Evolutionary conservation across 2,329 filamentous ascomycete species (phyloP).

Genomic region (Beauveria sp.): DNA sequence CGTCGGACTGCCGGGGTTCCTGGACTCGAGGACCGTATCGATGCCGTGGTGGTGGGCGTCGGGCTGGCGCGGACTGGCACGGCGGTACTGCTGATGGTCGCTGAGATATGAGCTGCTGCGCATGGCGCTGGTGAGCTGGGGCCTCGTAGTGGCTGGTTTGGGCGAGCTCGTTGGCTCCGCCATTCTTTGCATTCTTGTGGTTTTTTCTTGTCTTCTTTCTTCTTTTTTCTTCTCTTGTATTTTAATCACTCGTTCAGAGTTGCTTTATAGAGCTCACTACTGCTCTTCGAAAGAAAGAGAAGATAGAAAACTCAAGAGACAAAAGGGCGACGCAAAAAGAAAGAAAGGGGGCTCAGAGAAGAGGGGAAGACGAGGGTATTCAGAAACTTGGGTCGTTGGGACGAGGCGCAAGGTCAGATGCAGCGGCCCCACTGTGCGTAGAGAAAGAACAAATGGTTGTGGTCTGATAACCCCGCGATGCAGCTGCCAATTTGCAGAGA

Average conservation of each 20-base stretch:
- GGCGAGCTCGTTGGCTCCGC: constrained; percentile 5
- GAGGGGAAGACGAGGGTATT: constrained; percentile 9
- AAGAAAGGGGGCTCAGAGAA: neutral
- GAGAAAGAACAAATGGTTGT: neutral
- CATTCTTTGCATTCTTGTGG: neutral
- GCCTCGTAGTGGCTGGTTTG: constrained; percentile 23
- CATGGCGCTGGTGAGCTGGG: constrained; percentile 42
- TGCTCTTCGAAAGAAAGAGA: neutral
- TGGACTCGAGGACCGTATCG: constrained; percentile 56
- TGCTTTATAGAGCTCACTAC: neutral
- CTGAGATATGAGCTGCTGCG: constrained; percentile 55
- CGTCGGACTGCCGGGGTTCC: constrained; percentile 20
- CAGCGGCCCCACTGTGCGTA: neutral
- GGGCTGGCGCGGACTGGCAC: constrained; percentile 33
- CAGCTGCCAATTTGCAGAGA: neutral
- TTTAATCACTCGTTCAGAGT: neutral
- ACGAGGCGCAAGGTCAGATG: constrained; percentile 1
- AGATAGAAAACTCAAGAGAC: no score
- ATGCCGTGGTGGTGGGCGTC: constrained; percentile 54
- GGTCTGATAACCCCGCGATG: neutral
- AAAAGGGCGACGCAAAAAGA: neutral
- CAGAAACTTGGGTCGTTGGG: neutral
- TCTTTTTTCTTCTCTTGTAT: neutral
- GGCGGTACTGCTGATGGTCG: constrained; percentile 57
- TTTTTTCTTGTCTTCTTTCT: neutral